Conservation (phyloP, 768 basidiomycete species). For the Auriculariales sp. region DNA sequence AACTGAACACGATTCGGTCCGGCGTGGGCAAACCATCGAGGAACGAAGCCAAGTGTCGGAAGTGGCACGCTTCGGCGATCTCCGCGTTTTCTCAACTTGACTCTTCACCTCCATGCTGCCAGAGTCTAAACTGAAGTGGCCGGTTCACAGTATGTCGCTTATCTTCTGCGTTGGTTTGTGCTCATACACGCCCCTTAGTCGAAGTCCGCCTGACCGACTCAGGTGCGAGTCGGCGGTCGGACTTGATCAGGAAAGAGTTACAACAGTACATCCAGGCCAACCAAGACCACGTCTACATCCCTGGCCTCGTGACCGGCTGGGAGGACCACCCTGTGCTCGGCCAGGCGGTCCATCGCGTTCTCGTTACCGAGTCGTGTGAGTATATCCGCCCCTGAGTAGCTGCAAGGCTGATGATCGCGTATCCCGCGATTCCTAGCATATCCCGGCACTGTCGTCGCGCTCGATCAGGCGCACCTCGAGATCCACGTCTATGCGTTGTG, state of each 20-base stretch:
- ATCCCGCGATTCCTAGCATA: constrained; percentile 35
- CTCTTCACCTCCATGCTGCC: too few relatives aligned
- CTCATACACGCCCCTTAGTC: constrained; percentile 29
- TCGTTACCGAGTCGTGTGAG: constrained; percentile 40
- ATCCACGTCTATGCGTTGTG: constrained; percentile 83
- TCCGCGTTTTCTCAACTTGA: too few relatives aligned
- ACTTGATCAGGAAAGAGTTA: constrained; percentile 55
- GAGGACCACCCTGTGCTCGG: constrained; percentile 55
- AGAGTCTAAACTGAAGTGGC: constrained; percentile 38
- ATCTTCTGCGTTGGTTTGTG: neutral
- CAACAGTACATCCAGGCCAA: constrained; percentile 38
- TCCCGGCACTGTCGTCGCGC: constrained; percentile 33
- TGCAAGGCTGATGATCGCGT: neutral
- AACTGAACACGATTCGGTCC: too few relatives aligned
- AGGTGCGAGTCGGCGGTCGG: constrained; percentile 56
- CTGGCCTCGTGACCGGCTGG: constrained; percentile 68
- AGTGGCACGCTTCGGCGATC: too few relatives aligned
- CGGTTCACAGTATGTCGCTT: constrained; percentile 41
- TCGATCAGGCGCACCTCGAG: constrained; percentile 49
- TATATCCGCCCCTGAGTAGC: constrained; percentile 4
- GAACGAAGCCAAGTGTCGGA: too few relatives aligned
- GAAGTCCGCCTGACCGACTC: constrained; percentile 60
- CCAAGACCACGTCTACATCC: constrained; percentile 51
- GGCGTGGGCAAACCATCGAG: too few relatives aligned
- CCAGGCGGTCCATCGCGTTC: constrained; percentile 62